Conservation (phyloP, 2,329 filamentous ascomycete species). For the Paraphoma sp. region DNA sequence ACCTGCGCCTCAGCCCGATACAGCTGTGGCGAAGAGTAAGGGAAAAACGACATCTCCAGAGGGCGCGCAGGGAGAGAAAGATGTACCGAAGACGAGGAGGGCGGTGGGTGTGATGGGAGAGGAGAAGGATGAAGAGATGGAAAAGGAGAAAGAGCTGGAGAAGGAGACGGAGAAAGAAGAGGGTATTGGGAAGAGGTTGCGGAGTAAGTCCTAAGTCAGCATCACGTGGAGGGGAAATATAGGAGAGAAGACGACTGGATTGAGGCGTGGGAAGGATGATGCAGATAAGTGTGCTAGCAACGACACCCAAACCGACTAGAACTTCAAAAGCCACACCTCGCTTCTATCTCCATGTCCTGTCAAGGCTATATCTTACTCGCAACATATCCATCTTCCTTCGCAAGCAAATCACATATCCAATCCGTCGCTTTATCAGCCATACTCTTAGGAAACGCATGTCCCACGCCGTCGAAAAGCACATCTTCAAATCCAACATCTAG, state of each 20-base stretch:
- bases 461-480: conserved; percentile 70
- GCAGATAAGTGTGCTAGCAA: neutral
- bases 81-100: no score
- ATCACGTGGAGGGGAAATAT: neutral
- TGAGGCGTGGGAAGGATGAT: neutral
- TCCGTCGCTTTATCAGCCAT: conserved; percentile 72
- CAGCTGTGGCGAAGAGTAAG: no score
- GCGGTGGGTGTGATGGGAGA: no score
- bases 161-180: conserved; percentile 5
- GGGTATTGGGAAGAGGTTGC: conserved; percentile 17
- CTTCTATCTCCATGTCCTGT: neutral
- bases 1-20: no score
- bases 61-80: no score
- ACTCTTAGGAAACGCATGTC: conserved; percentile 70
- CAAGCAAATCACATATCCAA: conserved; percentile 63
- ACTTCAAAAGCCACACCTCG: no score
- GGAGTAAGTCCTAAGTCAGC: conserved; percentile 5
- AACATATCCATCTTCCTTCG: conserved; percentile 8
- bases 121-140: no score
- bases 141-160: neutral
- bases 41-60: no score
- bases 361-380: conserved; percentile 34
- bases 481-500: conserved; percentile 66
- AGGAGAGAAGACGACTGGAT: neutral
- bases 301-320: no score